Evolutionary conservation across 1,139 yeast species (phyloP).

Genomic region (Blastobotrys indianensis): DNA sequence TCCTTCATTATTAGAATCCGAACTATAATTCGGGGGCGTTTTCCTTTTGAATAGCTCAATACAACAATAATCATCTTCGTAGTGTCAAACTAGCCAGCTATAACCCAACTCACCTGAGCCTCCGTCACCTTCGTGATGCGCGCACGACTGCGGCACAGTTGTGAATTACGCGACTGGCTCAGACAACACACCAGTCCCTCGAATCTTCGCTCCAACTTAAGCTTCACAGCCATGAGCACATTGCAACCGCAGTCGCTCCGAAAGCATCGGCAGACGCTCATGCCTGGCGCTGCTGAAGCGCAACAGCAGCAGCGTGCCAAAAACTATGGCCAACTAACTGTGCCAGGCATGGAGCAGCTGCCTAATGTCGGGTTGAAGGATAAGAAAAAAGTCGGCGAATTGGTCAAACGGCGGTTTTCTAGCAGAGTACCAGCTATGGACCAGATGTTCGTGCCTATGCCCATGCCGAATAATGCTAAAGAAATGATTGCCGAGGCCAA

Average conservation of each 20-base stretch:
- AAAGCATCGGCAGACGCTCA: constrained; percentile 29
- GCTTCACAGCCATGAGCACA: background rate
- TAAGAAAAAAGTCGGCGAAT: constrained; percentile 24
- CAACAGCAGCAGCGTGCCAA: constrained; percentile 13
- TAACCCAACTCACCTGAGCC: too few relatives aligned
- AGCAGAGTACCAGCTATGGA: constrained; percentile 17
- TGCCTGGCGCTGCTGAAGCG: constrained; percentile 18
- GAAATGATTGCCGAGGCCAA: constrained; percentile 4
- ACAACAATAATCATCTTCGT: too few relatives aligned
- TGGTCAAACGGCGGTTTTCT: constrained; percentile 27
- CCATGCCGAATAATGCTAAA: constrained; percentile 1
- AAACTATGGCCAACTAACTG: constrained; percentile 19
- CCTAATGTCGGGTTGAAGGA: constrained; percentile 23
- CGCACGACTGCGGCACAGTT: too few relatives aligned
- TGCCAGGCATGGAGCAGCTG: constrained; percentile 19
- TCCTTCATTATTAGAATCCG: too few relatives aligned
- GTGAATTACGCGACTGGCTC: too few relatives aligned
- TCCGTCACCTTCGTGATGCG: too few relatives aligned
- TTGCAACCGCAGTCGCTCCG: constrained; percentile 26
- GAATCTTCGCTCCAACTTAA: too few relatives aligned
- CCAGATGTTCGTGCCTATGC: background rate
- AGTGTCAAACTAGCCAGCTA: too few relatives aligned
- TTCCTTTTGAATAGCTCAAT: too few relatives aligned
- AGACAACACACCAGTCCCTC: too few relatives aligned
- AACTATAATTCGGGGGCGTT: too few relatives aligned